phyloP scores from a whole-genome alignment of 2,329 filamentous ascomycete species.

The Furcasterigmium sp. region DNA sequence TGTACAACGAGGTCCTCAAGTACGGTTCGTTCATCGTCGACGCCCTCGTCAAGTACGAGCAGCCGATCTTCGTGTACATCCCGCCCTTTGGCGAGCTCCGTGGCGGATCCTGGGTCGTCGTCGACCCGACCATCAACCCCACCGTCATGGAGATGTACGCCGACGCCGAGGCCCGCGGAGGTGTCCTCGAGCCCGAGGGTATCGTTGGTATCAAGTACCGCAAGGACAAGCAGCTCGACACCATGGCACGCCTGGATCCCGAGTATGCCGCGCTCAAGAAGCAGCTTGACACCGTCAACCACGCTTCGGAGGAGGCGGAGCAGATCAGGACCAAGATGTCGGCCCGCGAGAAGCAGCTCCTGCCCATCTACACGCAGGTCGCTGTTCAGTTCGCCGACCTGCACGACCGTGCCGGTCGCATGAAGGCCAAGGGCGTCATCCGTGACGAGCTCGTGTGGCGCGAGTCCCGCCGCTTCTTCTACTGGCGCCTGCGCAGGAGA shows the following conservation, averaged over 20 bases:
- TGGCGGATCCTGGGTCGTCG: conserved; percentile 98
- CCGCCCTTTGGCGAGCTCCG: conserved; percentile 93
- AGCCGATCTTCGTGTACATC: conserved; percentile 98
- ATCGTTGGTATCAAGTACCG: conserved; percentile 99
- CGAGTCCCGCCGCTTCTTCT: conserved; percentile 94
- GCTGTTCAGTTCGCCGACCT: conserved; percentile 96
- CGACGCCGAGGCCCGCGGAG: conserved; percentile 88
- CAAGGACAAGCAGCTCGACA: conserved; percentile 93
- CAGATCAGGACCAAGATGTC: conserved; percentile 80
- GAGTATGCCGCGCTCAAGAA: conserved; percentile 81
- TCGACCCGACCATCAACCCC: conserved; percentile 97
- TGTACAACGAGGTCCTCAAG: conserved; percentile 99
- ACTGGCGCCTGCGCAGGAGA: conserved; percentile 96
- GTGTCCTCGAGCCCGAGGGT: conserved; percentile 96
- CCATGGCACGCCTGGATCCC: conserved; percentile 89
- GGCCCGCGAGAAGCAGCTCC: conserved; percentile 77
- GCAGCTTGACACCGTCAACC: conserved; percentile 57
- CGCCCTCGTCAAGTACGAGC: conserved; percentile 95
- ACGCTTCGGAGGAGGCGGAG: conserved; percentile 69
- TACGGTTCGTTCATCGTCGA: conserved; percentile 99
- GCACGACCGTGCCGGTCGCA: conserved; percentile 93
- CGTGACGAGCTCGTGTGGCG: conserved; percentile 79
- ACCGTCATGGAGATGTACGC: conserved; percentile 99
- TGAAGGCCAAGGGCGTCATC: conserved; percentile 96
- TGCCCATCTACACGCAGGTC: conserved; percentile 92